Evolutionary conservation across 306 rosid genomes (phyloP).

Genomic region (Astragalus membranaceus): DNA sequence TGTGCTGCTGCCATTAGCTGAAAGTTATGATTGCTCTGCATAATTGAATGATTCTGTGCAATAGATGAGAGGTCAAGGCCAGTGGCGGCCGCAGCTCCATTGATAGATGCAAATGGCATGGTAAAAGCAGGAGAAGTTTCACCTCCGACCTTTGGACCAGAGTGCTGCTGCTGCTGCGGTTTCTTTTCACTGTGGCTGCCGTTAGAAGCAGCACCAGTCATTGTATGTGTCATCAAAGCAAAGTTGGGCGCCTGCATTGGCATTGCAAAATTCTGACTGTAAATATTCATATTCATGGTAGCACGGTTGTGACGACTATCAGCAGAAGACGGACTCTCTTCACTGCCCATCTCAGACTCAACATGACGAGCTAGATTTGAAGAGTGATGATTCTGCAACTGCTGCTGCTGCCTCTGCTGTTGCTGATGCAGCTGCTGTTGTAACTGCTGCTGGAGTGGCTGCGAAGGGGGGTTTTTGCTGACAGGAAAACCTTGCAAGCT

Average conservation of each 20-base stretch:
- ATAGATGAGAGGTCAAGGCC: conserved; percentile 69
- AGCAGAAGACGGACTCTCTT: conserved; percentile 83
- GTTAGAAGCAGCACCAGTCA: conserved; percentile 35
- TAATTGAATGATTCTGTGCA: conserved; percentile 52
- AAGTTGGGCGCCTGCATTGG: conserved; percentile 68
- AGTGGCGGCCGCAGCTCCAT: conserved; percentile 52
- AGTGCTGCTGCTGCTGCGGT: conserved; percentile 50
- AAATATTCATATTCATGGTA: conserved; percentile 53
- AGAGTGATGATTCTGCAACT: conserved; percentile 45
- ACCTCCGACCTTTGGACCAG: conserved; percentile 49
- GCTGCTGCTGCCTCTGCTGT: conserved; percentile 46
- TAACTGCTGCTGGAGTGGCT: conserved; percentile 39
- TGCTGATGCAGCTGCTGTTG: conserved; percentile 43
- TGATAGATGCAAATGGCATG: conserved; percentile 67
- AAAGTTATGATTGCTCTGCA: conserved; percentile 43
- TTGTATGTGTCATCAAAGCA: conserved; percentile 62
- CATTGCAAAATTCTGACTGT: conserved; percentile 70
- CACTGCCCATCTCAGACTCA: conserved; percentile 74
- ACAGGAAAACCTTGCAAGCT: conserved; percentile 78
- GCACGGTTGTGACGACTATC: conserved; percentile 64
- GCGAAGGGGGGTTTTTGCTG: conserved; percentile 50
- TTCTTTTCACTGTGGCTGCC: conserved; percentile 61
- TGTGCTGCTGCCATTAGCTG: conserved; percentile 65
- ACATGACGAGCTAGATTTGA: conserved; percentile 58
- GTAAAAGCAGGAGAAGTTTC: conserved; percentile 75